A percentile compares a stretch with the other conserved stretches of the same genome.
Evolutionary conservation across 345 rosid genomes (phyloP).

Genomic region (Tarenaya hassleriana): DNA sequence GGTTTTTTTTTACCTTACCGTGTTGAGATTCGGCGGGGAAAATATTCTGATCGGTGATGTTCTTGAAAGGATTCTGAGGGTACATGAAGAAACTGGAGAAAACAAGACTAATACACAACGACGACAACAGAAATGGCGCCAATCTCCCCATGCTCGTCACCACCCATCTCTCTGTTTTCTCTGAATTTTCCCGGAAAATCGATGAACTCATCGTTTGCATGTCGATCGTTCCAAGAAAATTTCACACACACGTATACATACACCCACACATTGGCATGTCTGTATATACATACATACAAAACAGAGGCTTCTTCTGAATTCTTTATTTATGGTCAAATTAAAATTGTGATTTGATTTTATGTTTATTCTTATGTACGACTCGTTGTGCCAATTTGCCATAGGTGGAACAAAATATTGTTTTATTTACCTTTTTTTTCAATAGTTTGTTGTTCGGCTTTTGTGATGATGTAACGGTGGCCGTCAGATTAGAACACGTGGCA

Average conservation of each 20-base stretch:
- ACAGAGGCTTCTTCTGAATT: no score
- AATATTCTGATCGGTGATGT: conserved; percentile 25
- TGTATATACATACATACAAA: background rate
- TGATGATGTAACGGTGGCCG: conserved; percentile 23
- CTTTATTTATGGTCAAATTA: no score
- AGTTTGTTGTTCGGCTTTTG: background rate
- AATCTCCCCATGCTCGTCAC: conserved; percentile 28
- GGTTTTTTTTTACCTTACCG: conserved; percentile 24
- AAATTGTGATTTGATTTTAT: no score
- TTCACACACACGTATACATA: conserved; percentile 5
- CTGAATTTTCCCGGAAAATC: conserved; percentile 20
- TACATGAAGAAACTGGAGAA: conserved; percentile 46
- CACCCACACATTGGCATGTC: background rate
- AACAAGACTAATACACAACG: conserved; percentile 38
- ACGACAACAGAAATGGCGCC: conserved; percentile 41
- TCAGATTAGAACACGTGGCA: conserved; percentile 21
- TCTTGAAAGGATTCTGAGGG: conserved; percentile 44
- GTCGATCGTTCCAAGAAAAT: conserved; percentile 27
- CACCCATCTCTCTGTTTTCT: conserved; percentile 34
- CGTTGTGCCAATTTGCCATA: no score
- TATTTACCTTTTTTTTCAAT: background rate
- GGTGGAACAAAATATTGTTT: no score
- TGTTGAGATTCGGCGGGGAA: conserved; percentile 22
- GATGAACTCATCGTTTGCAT: conserved; percentile 32
- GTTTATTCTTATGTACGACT: no score